phyloP scores from a whole-genome alignment of 2,329 filamentous ascomycete genomes.

The Calonectria pteridis region DNA sequence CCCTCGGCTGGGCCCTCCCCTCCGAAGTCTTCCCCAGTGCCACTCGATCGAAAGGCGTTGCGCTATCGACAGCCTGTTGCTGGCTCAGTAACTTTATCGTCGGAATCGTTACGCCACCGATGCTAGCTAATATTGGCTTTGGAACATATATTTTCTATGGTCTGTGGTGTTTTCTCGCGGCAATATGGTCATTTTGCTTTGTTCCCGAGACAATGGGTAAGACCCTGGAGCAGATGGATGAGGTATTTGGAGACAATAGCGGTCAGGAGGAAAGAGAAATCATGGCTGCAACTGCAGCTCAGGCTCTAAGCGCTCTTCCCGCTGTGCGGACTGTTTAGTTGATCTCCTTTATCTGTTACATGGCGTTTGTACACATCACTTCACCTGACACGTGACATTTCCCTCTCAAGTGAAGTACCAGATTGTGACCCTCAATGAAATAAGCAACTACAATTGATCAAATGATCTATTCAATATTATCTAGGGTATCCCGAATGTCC shows the following conservation, averaged over 20 bases:
- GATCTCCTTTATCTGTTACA: background rate
- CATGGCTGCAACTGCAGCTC: constrained; percentile 2
- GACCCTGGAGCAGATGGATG: constrained; percentile 13
- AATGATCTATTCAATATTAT: no score
- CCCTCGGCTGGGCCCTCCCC: constrained; percentile 57
- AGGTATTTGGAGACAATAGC: constrained; percentile 15
- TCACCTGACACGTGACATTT: no score
- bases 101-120: constrained; percentile 12
- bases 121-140: constrained; percentile 52
- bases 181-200: background rate
- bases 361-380: background rate
- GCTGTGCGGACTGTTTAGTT: background rate
- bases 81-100: constrained; percentile 51
- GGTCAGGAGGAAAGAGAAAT: constrained; percentile 11
- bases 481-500: no score
- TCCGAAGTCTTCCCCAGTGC: constrained; percentile 56
- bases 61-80: constrained; percentile 51
- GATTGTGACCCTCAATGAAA: no score
- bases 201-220: constrained; percentile 9
- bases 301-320: constrained; percentile 1
- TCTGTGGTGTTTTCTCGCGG: background rate
- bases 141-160: constrained; percentile 44
- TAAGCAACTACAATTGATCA: no score
- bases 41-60: constrained; percentile 54
- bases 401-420: no score